A percentile compares a stretch with the other conserved stretches of the same genome.
phyloP scores from a whole-genome alignment of 768 basidiomycete genomes.

The Trametes meyenii region DNA sequence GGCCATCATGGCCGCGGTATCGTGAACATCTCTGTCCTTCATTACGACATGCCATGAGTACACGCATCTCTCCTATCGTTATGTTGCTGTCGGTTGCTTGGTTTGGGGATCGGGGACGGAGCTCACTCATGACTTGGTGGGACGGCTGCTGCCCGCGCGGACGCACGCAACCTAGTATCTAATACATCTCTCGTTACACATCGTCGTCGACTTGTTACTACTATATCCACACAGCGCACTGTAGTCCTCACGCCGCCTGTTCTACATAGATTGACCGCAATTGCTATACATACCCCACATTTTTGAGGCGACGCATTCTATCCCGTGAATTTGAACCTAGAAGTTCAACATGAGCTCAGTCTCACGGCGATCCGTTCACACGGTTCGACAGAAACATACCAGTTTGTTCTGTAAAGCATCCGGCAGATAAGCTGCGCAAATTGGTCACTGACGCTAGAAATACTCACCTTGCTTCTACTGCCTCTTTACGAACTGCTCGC shows the following conservation, averaged over 20 bases:
- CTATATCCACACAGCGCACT: slow-evolving; percentile 21
- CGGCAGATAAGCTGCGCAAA: slow-evolving; percentile 5
- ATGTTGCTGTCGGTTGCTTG: slow-evolving; percentile 20
- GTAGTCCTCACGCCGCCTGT: slow-evolving; percentile 23
- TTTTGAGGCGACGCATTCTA: slow-evolving; percentile 21
- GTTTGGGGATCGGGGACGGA: slow-evolving; percentile 12
- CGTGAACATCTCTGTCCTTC: slow-evolving; percentile 14
- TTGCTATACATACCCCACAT: slow-evolving; percentile 17
- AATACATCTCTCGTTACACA: slow-evolving; percentile 23
- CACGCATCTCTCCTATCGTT: slow-evolving; percentile 16
- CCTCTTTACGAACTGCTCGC: slow-evolving; percentile 79
- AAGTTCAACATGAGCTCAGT: slow-evolving; percentile 14
- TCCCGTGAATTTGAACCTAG: slow-evolving; percentile 64
- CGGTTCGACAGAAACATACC: slow-evolving; percentile 37
- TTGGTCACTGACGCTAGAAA: neutral
- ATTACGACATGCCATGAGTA: slow-evolving; percentile 2
- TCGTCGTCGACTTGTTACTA: slow-evolving; percentile 8
- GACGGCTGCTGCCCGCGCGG: slow-evolving; percentile 12
- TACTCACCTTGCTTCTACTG: slow-evolving; percentile 73
- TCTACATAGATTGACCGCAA: slow-evolving; percentile 25
- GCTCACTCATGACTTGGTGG: neutral
- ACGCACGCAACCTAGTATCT: slow-evolving; percentile 20
- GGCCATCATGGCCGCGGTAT: slow-evolving; percentile 78
- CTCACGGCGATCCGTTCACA: neutral
- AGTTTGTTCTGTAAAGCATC: slow-evolving; percentile 45